Evolutionary conservation across 2,329 filamentous ascomycete species (phyloP), one percentile per base, ranked within the genome.

Genomic region (Penicillium frequentans): DNA sequence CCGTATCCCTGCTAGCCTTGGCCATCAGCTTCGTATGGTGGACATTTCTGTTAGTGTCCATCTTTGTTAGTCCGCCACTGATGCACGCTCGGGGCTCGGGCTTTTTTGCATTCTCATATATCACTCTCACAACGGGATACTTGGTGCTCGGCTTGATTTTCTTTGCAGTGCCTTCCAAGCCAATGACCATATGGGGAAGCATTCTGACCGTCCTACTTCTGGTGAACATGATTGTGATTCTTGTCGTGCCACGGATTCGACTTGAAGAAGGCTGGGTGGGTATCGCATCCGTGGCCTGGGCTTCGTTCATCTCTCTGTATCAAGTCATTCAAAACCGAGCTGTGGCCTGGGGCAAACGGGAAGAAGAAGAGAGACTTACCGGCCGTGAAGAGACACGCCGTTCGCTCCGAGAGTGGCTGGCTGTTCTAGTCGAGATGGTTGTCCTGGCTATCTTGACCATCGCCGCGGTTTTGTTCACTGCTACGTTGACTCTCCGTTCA

Each of bases 321-420:
- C 89, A 89, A 24, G 80, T 97, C 21, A 68, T 88, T 9, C 90
- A 89, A 8, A 93, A 96, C 69, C 84, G 89, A 48, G 86, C 90
- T 5, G 95, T 99, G 9, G 84, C 89, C 68, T 96, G 91, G 89
- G 95, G 93, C 55, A 98, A 98, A 75, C 82, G 82, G 1, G 91
- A 97, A 68, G 95, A 98, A 73, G 95, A 99, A 72, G 89, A 96
- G 72, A 86, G 95, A 26, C 80, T 98, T 21, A 98, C 93, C 0
- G 95, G 95, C 11, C 89, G 93, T 14, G 85, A 89, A 29, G 93
- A 99, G 77, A 91, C 89, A 11, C 85, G 93, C 24, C 86, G 93
- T 27, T 90, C 91, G 0, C 74, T 97, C 5, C 78, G 84, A 43
- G 91, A 98, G 77, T 98, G 95, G 93, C 75, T 87, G 5, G 89